Conservation (phyloP, 768 basidiomycete genomes). For the Naganishia kalamii region DNA sequence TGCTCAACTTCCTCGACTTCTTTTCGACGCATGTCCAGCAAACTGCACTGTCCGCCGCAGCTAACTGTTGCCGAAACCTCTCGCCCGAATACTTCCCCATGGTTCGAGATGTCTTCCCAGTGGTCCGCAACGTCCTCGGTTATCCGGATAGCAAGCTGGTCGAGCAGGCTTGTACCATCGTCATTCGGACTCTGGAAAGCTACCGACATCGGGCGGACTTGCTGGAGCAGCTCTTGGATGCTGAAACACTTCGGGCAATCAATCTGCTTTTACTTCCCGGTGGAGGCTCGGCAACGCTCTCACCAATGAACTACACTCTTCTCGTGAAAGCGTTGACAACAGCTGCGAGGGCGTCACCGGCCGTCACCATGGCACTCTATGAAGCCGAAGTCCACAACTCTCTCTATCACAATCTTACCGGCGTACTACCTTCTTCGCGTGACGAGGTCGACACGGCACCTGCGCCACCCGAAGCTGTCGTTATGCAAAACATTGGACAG, state of each 20-base stretch:
- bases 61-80: constrained; percentile 92
- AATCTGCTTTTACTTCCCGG: constrained; percentile 78
- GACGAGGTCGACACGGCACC: constrained; percentile 75
- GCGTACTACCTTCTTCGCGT: constrained; percentile 63
- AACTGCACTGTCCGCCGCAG: constrained; percentile 90
- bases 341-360: constrained; percentile 78
- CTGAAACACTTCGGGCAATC: constrained; percentile 71
- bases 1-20: constrained; percentile 94
- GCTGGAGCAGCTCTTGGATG: constrained; percentile 71
- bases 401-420: constrained; percentile 88
- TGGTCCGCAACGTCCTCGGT: constrained; percentile 80
- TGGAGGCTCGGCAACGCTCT: constrained; percentile 71
- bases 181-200: constrained; percentile 88
- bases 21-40: constrained; percentile 97
- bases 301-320: constrained; percentile 78
- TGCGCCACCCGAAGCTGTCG: constrained; percentile 40
- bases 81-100: constrained; percentile 80
- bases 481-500: constrained; percentile 95
- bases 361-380: constrained; percentile 74
- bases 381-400: constrained; percentile 91
- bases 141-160: constrained; percentile 96
- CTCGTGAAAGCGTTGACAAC: constrained; percentile 80
- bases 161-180: constrained; percentile 88
- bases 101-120: constrained; percentile 75
- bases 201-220: constrained; percentile 80